Base-by-base conservation (phyloP, 2,329 filamentous ascomycete genomes). In the Trichoderma aggressivum region DNA sequence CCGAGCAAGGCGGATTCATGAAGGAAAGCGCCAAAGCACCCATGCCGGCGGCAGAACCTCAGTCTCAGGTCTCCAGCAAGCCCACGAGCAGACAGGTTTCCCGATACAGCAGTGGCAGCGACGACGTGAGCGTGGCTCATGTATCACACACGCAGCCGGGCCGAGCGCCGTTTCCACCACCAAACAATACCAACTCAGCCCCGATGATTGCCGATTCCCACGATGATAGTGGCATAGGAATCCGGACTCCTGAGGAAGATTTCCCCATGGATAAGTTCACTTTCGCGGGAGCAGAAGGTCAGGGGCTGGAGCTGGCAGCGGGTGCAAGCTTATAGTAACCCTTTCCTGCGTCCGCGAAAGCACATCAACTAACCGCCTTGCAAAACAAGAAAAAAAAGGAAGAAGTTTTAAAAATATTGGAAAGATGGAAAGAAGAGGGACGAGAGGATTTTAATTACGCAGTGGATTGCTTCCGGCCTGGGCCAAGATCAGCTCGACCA, bases 1-100 rank as follows among this genome's bases (percentile, higher is more conserved):
- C 93, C 0, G 94, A 97, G 77, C 91, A 94, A 76, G 95, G 94
- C 64, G 95, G 95, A 0, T 98, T 98, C 78, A 90, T 98, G 84
- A 86, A 86, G 74, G 86, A 86, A 71, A 87, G 83, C 74, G 81
- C 81, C 8, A 81, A 81, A 5, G 80, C 80, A 12, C 69, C 63
- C 26, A 76, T 77, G 8, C 73, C 77, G 14, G 76, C 77, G 8
- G 75, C 77, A 4, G 73, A 72, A 24, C 72, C 78, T 18, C 81
- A 82, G 66, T 78, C 78, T n/a, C 80, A 82, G 58, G 70, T 77
- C 1, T 74, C 79, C 10, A 78, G 75, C 43, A 81, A 82, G 65
- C 80, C 84, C 30, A 74, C 78, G 7, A 82, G 75, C 70, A 78
- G 76, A 60, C 79, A 79, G 56, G 74, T 74, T 28, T 78, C 80